phyloP scores from a whole-genome alignment of 805 yeast species.

The Starmerella kuoi region DNA sequence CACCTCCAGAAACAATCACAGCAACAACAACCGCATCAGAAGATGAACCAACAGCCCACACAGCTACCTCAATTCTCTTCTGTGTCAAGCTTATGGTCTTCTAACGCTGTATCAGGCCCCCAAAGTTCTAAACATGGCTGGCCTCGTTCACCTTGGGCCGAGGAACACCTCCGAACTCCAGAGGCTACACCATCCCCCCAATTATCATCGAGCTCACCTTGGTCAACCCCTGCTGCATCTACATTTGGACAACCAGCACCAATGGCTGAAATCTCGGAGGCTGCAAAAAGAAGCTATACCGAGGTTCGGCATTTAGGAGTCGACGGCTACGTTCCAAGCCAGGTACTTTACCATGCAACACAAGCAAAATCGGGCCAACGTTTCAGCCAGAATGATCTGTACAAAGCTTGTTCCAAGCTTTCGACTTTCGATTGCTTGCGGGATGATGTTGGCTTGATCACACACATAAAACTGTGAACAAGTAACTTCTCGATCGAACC shows the following conservation, averaged over 20 bases:
- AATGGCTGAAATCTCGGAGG: slow-evolving; percentile 16
- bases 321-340: slow-evolving; percentile 30
- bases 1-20: background rate
- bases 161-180: background rate
- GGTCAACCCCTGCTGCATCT: slow-evolving; percentile 1
- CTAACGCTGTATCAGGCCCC: background rate
- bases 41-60: background rate
- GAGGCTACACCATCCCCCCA: slow-evolving; percentile 1
- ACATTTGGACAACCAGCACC: background rate
- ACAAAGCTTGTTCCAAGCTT: slow-evolving; percentile 21
- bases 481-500: too few relatives aligned
- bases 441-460: slow-evolving; percentile 28
- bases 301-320: slow-evolving; percentile 22
- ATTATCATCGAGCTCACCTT: slow-evolving; percentile 1
- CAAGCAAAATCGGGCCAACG: slow-evolving; percentile 17
- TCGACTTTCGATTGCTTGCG: slow-evolving; percentile 24
- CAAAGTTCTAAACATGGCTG: background rate
- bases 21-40: background rate
- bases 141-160: slow-evolving; percentile 1
- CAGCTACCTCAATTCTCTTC: background rate
- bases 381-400: slow-evolving; percentile 25
- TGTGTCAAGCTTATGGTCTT: slow-evolving; percentile 1
- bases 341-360: slow-evolving; percentile 26
- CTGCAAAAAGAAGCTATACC: slow-evolving; percentile 23
- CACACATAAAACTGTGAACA: slow-evolving; percentile 21